Conservation (phyloP, 305 asterid genomes). For the Andrographis paniculata region DNA sequence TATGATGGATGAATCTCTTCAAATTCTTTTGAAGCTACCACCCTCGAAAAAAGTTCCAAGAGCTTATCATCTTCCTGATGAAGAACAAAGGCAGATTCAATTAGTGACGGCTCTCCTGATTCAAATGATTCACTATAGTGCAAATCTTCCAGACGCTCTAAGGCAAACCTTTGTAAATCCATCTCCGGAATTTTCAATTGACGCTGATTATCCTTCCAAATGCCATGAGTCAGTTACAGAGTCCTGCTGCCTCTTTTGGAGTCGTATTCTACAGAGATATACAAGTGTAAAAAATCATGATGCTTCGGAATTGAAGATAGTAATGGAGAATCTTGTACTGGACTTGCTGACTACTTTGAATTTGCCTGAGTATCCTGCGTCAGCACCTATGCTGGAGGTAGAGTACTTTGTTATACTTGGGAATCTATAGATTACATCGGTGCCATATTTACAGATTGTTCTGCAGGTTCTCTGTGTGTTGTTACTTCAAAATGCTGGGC, state of each 20-base stretch:
- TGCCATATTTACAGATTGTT: slow-evolving; percentile 30
- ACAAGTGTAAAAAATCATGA: slow-evolving; percentile 85
- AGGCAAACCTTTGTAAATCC: slow-evolving; percentile 56
- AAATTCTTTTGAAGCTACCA: slow-evolving; percentile 81
- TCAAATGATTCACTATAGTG: slow-evolving; percentile 87
- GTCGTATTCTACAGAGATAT: slow-evolving; percentile 92
- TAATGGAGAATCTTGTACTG: slow-evolving; percentile 91
- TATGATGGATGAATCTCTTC: slow-evolving; percentile 97
- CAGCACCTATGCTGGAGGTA: slow-evolving; percentile 95
- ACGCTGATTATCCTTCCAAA: slow-evolving; percentile 72
- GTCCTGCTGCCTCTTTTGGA: slow-evolving; percentile 98
- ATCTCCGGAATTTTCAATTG: slow-evolving; percentile 55
- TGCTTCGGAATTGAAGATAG: slow-evolving; percentile 76
- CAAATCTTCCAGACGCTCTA: slow-evolving; percentile 79
- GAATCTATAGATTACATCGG: slow-evolving; percentile 11
- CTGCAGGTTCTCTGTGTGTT: slow-evolving; percentile 93
- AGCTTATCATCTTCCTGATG: slow-evolving; percentile 94
- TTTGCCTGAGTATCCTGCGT: slow-evolving; percentile 96
- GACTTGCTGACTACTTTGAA: slow-evolving; percentile 88
- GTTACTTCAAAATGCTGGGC: slow-evolving; percentile 96
- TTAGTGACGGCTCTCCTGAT: slow-evolving; percentile 78
- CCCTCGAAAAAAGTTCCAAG: slow-evolving; percentile 84
- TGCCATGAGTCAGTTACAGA: slow-evolving; percentile 90
- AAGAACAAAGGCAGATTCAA: slow-evolving; percentile 96
- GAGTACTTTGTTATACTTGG: slow-evolving; percentile 26